Evolutionary conservation across 768 basidiomycete species (phyloP), one percentile per base, ranked within the genome.

Genomic region (Chalciporus chontae): DNA sequence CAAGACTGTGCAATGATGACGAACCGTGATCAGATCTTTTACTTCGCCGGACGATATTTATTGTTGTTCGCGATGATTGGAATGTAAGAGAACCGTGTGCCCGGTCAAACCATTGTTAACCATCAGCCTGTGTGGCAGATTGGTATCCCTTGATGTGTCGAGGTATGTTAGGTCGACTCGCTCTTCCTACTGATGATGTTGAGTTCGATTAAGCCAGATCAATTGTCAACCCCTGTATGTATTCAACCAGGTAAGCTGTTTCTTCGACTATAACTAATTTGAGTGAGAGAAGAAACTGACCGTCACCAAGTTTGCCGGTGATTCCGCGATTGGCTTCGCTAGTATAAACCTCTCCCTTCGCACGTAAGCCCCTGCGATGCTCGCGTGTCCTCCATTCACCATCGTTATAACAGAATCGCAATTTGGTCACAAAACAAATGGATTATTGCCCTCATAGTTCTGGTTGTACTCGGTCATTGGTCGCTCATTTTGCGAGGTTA

Each of bases 391-490:
- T 23, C 17, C 19, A 46, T 51, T 61, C 23, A 59, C 36, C 19
- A 64, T 8, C 7, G 65, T 13, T 43, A 4, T 40, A 3, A 51
- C 51, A 76, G 77, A 3, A 79, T 86, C 66, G 85, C 84, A 10
- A 77, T 87, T 23, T 87, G 84, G 84, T 76, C 76, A 6, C 77
- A 81, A 43, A 77, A 77, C 43, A 69, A 70, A 52, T 80, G 73
- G 56, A 70, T 87, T 53, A 67, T 83, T 29, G 65, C 69, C 5
- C 50, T 72, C 8, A 68, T 87, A 10, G 61, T 80, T 7, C n/a
- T 79, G 23, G 58, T 86, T 42, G 80, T 83, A 38, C 68, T 85
- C 11, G 85, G 85, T 2, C 85, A 85, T 53, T 87, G 85, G 85
- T 80, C 81, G 0, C 65, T 87, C 40, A 79, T 87, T 51, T 68